A percentile compares a stretch with the other conserved stretches of the same genome.
Evolutionary conservation across 1,284 basidiomycete species (phyloP).

Genomic region (Xerocomus nothofagi): DNA sequence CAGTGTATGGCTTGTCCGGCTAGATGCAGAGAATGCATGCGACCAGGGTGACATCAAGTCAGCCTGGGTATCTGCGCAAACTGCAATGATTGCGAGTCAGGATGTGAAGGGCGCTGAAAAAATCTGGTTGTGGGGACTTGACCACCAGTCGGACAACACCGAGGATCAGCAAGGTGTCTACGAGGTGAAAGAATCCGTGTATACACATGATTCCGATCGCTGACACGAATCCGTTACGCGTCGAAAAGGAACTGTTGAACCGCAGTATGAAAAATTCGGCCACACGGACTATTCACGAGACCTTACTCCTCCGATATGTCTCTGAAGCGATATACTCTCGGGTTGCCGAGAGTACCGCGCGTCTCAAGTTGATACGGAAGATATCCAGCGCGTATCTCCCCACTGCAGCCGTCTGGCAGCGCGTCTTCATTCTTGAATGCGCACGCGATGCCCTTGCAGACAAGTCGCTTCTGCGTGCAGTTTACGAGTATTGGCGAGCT

Average conservation of each 20-base stretch:
- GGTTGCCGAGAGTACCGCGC: constrained; percentile 18
- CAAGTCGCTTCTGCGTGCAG: constrained; percentile 36
- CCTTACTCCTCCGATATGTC: constrained; percentile 47
- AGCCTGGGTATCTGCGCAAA: constrained; percentile 46
- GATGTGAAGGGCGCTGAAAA: constrained; percentile 31
- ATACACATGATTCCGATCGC: constrained; percentile 6
- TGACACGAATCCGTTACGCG: constrained; percentile 8
- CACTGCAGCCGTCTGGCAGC: constrained; percentile 46
- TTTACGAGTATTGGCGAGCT: constrained; percentile 46
- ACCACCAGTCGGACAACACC: constrained; percentile 21
- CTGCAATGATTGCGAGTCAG: constrained; percentile 32
- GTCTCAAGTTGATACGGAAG: constrained; percentile 41
- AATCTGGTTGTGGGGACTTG: constrained; percentile 56
- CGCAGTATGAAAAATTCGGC: constrained; percentile 49
- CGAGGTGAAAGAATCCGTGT: constrained; percentile 37
- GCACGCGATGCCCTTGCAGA: constrained; percentile 23
- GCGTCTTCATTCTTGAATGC: constrained; percentile 39
- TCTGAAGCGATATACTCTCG: constrained; percentile 33
- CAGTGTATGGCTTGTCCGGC: constrained; percentile 53
- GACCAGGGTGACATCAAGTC: constrained; percentile 29
- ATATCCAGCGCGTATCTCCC: constrained; percentile 45
- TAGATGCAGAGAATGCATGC: constrained; percentile 45
- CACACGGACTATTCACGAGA: constrained; percentile 46
- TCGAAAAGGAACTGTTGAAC: constrained; percentile 43
- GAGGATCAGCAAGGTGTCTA: constrained; percentile 33